A percentile compares a stretch with the other conserved stretches of the same genome.
Conservation (phyloP, 1,284 basidiomycete genomes). For the Pyrrhoderma lamaoense region DNA sequence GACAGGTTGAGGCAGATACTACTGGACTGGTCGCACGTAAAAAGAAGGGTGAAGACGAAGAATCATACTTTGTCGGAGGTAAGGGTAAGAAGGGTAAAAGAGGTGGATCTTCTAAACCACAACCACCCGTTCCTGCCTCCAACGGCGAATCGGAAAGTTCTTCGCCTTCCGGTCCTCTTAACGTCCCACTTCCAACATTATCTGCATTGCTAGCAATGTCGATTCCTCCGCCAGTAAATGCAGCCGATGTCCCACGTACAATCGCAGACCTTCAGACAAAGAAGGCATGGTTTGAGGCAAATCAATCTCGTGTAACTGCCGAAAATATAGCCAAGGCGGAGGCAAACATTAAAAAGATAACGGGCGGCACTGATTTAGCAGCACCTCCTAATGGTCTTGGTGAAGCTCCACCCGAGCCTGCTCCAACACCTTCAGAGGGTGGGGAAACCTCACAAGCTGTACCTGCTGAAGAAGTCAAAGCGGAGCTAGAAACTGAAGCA, state of each 20-base stretch:
- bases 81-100: constrained; percentile 54
- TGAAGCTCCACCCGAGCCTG: constrained; percentile 44
- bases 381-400: constrained; percentile 33
- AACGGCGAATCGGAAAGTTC: constrained; percentile 34
- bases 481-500: constrained; percentile 40
- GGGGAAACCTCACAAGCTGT: constrained; percentile 21
- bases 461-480: constrained; percentile 34
- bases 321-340: constrained; percentile 76
- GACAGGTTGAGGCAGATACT: constrained; percentile 71
- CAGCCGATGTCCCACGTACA: constrained; percentile 75
- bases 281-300: constrained; percentile 88
- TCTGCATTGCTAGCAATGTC: constrained; percentile 83
- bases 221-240: constrained; percentile 82
- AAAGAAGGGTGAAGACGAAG: constrained; percentile 86
- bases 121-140: constrained; percentile 24
- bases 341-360: constrained; percentile 69
- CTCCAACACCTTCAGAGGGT: constrained; percentile 34
- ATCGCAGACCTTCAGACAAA: constrained; percentile 91
- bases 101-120: constrained; percentile 24
- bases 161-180: constrained; percentile 43
- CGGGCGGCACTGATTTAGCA: constrained; percentile 32
- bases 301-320: constrained; percentile 59
- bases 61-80: constrained; percentile 75
- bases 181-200: constrained; percentile 82
- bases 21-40: constrained; percentile 79